Conservation (phyloP, 2,329 filamentous ascomycete species). For the Pseudocercospora pini-densiflorae region DNA sequence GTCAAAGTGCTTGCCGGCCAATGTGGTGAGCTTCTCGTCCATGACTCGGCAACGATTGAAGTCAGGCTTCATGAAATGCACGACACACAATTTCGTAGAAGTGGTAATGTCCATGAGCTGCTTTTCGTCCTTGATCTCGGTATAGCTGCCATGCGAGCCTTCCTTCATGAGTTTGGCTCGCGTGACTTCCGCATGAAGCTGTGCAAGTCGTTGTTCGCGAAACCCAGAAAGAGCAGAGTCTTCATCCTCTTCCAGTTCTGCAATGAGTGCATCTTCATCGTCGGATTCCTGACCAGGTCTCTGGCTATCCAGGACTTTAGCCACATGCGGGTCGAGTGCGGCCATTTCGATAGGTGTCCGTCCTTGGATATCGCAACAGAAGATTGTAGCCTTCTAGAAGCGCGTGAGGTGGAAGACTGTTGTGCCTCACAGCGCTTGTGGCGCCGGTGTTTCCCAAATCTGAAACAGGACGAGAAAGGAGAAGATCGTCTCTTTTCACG, state of each 20-base stretch:
- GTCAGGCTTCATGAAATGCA: slow-evolving; percentile 69
- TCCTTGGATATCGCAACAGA: neutral
- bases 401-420: neutral
- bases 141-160: slow-evolving; percentile 54
- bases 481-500: neutral
- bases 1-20: slow-evolving; percentile 63
- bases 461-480: neutral
- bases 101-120: slow-evolving; percentile 65
- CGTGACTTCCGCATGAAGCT: slow-evolving; percentile 61
- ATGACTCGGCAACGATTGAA: slow-evolving; percentile 66
- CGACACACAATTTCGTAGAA: slow-evolving; percentile 59
- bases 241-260: slow-evolving; percentile 59
- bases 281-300: slow-evolving; percentile 53
- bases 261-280: slow-evolving; percentile 65
- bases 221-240: slow-evolving; percentile 59
- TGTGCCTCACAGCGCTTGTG: neutral
- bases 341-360: slow-evolving; percentile 15
- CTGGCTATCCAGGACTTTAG: slow-evolving; percentile 52
- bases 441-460: neutral
- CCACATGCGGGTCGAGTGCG: slow-evolving; percentile 55
- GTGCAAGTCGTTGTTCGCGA: slow-evolving; percentile 61
- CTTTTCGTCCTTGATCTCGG: slow-evolving; percentile 63
- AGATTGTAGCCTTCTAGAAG: neutral
- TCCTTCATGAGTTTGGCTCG: slow-evolving; percentile 55
- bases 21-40: slow-evolving; percentile 61